Evolutionary conservation across 2,329 filamentous ascomycete species (phyloP).

Genomic region (Fusarium xyrophilum): DNA sequence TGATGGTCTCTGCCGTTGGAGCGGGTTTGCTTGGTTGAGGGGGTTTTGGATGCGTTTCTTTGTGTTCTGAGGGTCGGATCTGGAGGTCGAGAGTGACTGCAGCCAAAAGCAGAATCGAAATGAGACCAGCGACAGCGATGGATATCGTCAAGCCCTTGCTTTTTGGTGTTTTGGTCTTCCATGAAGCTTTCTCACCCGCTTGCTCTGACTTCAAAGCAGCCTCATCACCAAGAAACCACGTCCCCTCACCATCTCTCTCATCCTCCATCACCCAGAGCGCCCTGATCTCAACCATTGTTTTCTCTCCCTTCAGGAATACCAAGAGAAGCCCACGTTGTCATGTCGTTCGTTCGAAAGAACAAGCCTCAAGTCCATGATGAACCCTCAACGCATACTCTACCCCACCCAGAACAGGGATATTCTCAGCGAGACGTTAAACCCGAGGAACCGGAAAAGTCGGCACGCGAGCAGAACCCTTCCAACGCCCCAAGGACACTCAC

Average conservation of each 20-base stretch:
- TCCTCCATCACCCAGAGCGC: neutral
- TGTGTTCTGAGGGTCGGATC: neutral
- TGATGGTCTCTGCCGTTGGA: constrained; percentile 8
- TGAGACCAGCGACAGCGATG: neutral
- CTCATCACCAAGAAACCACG: neutral
- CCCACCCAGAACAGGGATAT: neutral
- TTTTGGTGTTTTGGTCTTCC: neutral
- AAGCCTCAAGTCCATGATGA: neutral
- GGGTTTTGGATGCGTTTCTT: constrained; percentile 1
- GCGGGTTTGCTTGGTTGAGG: neutral
- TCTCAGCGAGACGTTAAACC: neutral
- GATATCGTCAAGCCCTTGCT: neutral
- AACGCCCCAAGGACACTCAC: neutral
- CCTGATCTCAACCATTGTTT: neutral
- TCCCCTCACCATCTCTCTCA: accelerated
- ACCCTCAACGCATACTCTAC: neutral
- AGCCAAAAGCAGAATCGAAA: constrained; percentile 37
- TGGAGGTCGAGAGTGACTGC: constrained; percentile 30
- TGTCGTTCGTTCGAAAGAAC: neutral
- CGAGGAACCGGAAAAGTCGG: constrained; percentile 33
- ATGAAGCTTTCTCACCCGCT: accelerated
- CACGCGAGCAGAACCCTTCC: constrained; percentile 10
- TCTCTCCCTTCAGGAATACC: accelerated
- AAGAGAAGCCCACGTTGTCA: neutral
- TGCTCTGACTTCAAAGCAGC: neutral